These are phyloP conservation scores for Fusarium agapanthi DNA, from an alignment of 2,329 filamentous ascomycete genomes.

Conservation along the genomic window DNA sequence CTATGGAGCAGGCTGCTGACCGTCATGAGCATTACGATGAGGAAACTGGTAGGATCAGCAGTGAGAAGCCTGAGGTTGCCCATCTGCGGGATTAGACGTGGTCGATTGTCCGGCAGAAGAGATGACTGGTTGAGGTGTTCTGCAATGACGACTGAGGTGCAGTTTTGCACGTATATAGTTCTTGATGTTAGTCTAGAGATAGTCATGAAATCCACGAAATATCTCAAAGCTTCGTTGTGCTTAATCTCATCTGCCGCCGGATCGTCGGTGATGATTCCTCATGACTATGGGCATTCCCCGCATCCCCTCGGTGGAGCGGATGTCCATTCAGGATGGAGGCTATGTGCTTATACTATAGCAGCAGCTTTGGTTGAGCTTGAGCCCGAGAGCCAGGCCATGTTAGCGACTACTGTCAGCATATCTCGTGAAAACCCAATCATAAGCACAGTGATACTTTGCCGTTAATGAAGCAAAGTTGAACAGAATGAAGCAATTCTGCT, in stretches of 20 bases:
- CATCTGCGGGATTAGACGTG: constrained; percentile 9
- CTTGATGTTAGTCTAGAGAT: not conserved
- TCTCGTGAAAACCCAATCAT: too few species aligned
- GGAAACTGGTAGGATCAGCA: constrained; percentile 23
- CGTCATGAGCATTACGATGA: constrained; percentile 23
- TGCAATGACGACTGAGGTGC: not conserved
- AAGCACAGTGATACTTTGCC: too few species aligned
- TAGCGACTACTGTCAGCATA: too few species aligned
- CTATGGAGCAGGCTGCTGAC: constrained; percentile 32
- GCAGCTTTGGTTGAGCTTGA: too few species aligned
- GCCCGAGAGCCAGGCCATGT: too few species aligned
- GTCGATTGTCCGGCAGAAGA: not conserved
- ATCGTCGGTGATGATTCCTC: not conserved
- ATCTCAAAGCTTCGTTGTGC: not conserved
- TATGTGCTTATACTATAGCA: too few species aligned
- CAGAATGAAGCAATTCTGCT: too few species aligned
- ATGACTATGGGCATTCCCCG: not conserved
- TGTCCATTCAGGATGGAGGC: too few species aligned
- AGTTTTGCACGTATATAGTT: not conserved
- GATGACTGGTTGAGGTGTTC: not conserved
- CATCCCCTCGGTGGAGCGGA: constrained; percentile 3
- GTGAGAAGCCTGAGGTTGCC: constrained; percentile 18
- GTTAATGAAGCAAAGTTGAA: too few species aligned
- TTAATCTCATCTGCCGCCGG: not conserved
- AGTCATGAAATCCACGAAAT: not conserved